Percentiles rank a stretch among this genome's conserved stretches.
Evolutionary conservation across 2,329 filamentous ascomycete species (phyloP).

Genomic region (Malbranchea zuffiana): DNA sequence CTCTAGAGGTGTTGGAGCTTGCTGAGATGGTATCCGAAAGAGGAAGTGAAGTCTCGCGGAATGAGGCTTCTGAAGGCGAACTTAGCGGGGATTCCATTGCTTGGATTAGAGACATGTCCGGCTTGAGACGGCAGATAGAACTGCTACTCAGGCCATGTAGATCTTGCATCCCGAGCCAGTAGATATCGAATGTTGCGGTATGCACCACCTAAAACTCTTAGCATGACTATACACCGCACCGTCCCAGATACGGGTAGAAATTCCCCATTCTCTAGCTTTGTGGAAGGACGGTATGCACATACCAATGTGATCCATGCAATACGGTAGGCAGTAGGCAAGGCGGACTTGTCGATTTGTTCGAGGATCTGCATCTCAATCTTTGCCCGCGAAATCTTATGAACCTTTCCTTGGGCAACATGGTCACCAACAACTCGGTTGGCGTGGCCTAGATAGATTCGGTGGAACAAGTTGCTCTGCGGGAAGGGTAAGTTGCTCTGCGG

Average conservation of each 20-base stretch:
- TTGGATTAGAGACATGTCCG: constrained; percentile 12
- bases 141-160: constrained; percentile 12
- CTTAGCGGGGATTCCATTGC: constrained; percentile 5
- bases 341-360: constrained; percentile 15
- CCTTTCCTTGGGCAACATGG: constrained; percentile 10
- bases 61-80: constrained; percentile 6
- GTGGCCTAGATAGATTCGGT: constrained; percentile 18
- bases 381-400: constrained; percentile 16
- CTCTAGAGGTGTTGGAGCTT: no score
- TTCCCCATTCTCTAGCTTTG: not conserved
- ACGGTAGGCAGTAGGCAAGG: constrained; percentile 16
- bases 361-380: constrained; percentile 19
- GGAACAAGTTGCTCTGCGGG: constrained; percentile 11
- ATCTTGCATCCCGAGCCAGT: constrained; percentile 17
- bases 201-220: constrained; percentile 17
- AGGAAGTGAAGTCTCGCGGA: no score
- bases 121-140: constrained; percentile 14
- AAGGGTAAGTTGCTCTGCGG: not conserved
- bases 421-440: constrained; percentile 16
- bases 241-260: no score
- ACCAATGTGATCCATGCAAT: constrained; percentile 20
- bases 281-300: constrained; percentile 4
- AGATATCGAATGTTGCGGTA: constrained; percentile 18
- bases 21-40: no score
- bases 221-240: no score